Evolutionary conservation across 2,329 filamentous ascomycete genomes (phyloP), one percentile per base, ranked within the genome.

Genomic region (Xylogone sp.): DNA sequence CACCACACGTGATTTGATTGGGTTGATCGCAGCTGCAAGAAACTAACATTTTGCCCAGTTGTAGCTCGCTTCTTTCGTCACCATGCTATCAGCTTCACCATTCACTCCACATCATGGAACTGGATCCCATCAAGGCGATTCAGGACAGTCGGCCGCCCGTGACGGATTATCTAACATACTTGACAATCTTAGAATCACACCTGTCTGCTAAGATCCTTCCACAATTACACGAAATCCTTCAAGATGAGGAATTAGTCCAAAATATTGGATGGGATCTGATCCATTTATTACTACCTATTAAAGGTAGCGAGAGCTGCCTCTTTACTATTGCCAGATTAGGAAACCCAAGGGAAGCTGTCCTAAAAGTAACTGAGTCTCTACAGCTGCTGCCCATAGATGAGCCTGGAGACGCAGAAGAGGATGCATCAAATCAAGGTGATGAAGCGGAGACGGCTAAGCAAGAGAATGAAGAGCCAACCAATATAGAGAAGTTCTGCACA

Each of bases 241-340:
- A 87, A 66, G 83, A 89, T 74, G 74, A 76, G 9, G 75, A 80
- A 52, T 73, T 92, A 51, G 89, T 87, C 2, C 81, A 80, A 54
- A 86, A 90, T 51, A 91, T 93, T 61, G 89, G 89, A 46, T 94
- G 89, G 89, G 89, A 94, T 66, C 72, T 93, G 48, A 85, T 94
- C 20, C 85, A 88, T 64, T 81, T 90, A 62, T 78, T 94, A 3
- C 75, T 91, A 21, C 76, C 82, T 31, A 71, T 90, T 4, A 76
- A 87, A 1, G 82, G 78, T 12, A 86, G 84, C n/a, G 83, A 87
- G 59, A 69, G 76, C 57, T 91, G 88, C 64, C 75, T 93, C 16
- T 81, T 86, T 64, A 87, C 85, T 24, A 84, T 93, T 48, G 88
- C 88, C 27, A 80, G 84, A 21, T 75, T 90, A 39, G 89, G 88